A percentile compares a stretch with the other conserved stretches of the same genome.
Conservation (phyloP, 2,329 filamentous ascomycete genomes). For the Fusarium devonianum region DNA sequence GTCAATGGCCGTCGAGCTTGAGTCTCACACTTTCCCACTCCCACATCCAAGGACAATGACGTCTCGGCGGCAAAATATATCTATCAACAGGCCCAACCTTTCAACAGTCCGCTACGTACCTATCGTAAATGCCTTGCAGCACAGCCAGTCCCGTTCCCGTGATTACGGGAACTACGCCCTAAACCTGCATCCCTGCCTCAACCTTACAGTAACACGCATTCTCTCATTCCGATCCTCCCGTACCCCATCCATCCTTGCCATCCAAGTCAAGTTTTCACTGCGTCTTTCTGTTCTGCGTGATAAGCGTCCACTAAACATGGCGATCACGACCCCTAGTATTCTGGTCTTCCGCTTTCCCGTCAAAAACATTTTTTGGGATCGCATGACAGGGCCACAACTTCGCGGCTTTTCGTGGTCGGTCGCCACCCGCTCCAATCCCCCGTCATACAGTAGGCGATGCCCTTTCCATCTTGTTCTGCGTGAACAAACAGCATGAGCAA, state of each 20-base stretch:
- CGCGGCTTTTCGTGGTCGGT: constrained; percentile 10
- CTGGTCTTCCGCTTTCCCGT: constrained; percentile 1
- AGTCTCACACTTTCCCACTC: too few species aligned
- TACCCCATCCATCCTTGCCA: neutral
- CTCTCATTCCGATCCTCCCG: neutral
- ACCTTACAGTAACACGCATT: too few species aligned
- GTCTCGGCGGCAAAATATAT: constrained; percentile 7
- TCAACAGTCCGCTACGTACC: neutral
- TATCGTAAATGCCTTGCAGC: neutral
- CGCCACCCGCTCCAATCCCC: constrained; percentile 19
- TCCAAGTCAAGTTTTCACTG: neutral
- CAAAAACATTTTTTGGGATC: too few species aligned
- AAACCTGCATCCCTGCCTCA: neutral
- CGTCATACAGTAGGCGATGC: neutral
- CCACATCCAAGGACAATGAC: too few species aligned
- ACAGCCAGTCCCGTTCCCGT: too few species aligned
- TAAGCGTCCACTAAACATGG: constrained; percentile 16
- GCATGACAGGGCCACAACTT: constrained; percentile 1
- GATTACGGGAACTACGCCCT: too few species aligned
- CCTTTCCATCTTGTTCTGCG: neutral
- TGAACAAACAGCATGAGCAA: constrained; percentile 6
- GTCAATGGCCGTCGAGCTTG: neutral
- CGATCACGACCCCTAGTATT: constrained; percentile 26
- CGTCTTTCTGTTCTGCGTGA: constrained; percentile 18
- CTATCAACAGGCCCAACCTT: too few species aligned